Base-by-base conservation (phyloP, 805 yeast genomes). In the Blastobotrys attinorum region DNA sequence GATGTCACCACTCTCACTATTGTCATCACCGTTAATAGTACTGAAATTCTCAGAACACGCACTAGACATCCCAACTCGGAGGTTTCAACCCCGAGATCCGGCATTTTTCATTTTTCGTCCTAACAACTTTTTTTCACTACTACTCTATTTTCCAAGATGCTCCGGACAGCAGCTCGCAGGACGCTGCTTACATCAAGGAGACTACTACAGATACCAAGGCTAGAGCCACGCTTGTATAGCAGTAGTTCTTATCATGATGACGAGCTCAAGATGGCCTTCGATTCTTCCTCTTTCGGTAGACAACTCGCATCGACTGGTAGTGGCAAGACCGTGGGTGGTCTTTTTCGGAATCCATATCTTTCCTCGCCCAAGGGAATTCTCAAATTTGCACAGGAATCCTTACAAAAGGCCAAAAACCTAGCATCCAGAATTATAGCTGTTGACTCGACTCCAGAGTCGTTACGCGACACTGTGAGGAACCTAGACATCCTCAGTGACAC, bases 401-500 rank as follows among this genome's bases (percentile, higher is more conserved):
- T 88, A n/a, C 58, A 49, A 2, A 70, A 70, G 41, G 96, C 97
- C 1, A 76, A 82, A 48, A 53, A 58, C 3, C 64, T 90, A 42
- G 83, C 83, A 1, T 58, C 65, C 0, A 59, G 68, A n/a, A 76
- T 90, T 67, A 64, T 77, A 13, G 34, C 43, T 4, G 49, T 50
- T 13, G n/a, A n/a, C n/a, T 43, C 47, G n/a, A 56, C 55, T 4
- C 53, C 72, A 0, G 65, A 67, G 7, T 84, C 75, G 1, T 55
- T 72, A 17, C 51, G 54, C 15, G 61, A 67, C 3, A 85, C 77
- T 43, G 74, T 90, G 43, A 58, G 76, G 35, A 77, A 79, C 42
- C 66, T 92, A 50, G 98, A 92, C 59, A 77, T 87, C 51, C 65
- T 92, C 32, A 83, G 95, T 56, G 97, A 92, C 58, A 75, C 83